A percentile compares a stretch with the other conserved stretches of the same genome.
phyloP scores from a whole-genome alignment of 768 basidiomycete genomes.

The Rhodotorula sphaerocarpa region DNA sequence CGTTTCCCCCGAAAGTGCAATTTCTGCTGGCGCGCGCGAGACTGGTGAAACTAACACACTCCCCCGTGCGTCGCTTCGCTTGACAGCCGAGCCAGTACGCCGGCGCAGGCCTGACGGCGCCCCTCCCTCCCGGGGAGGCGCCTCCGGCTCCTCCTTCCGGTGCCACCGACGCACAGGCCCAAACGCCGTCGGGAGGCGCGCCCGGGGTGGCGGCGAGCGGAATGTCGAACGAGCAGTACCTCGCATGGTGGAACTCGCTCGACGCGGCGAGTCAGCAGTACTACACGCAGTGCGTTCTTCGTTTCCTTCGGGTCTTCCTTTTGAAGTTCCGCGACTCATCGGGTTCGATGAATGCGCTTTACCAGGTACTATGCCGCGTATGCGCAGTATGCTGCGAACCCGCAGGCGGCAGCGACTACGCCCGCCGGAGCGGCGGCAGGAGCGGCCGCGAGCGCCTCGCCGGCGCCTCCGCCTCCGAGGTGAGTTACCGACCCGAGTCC shows the following conservation, averaged over 20 bases:
- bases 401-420: not conserved
- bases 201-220: constrained; percentile 2
- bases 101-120: constrained; percentile 28
- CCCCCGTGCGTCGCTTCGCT: not conserved
- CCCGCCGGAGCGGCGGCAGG: not conserved
- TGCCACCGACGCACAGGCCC: not conserved
- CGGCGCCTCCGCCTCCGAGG: too few species aligned
- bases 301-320: not conserved
- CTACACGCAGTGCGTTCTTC: constrained; percentile 30
- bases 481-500: too few species aligned
- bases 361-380: constrained; percentile 33
- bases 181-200: not conserved
- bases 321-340: not conserved
- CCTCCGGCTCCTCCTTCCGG: constrained; percentile 13
- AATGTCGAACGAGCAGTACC: constrained; percentile 28
- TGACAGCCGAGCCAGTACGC: constrained; percentile 23
- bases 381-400: constrained; percentile 14
- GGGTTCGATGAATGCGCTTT: too few species aligned
- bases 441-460: not conserved
- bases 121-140: constrained; percentile 32
- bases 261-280: constrained; percentile 32
- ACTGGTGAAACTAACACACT: not conserved
- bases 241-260: constrained; percentile 30
- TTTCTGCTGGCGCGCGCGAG: not conserved
- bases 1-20: not conserved